Conservation (phyloP, 2,329 filamentous ascomycete species). For the Penicillium sumatraense region DNA sequence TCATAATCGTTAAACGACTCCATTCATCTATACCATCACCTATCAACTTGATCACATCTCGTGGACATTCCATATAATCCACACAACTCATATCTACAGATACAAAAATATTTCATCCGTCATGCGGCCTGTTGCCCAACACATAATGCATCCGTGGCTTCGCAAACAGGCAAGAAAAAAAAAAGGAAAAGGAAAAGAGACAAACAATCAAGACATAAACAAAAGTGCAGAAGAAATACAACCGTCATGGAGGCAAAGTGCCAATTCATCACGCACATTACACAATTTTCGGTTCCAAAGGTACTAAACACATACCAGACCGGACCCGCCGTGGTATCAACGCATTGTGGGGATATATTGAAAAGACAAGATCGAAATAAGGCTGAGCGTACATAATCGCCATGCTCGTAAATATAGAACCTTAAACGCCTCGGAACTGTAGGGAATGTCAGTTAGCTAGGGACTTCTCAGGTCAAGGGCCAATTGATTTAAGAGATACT, state of each 20-base stretch:
- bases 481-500: slow-evolving; percentile 55
- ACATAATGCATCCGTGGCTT: slow-evolving; percentile 1
- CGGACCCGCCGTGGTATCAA: slow-evolving; percentile 38
- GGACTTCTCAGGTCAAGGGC: no score
- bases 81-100: slow-evolving; percentile 12
- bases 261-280: slow-evolving; percentile 31
- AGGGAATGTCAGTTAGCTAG: slow-evolving; percentile 32
- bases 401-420: slow-evolving; percentile 11
- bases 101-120: background rate
- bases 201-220: background rate
- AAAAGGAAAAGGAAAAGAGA: background rate
- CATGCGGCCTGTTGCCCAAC: background rate
- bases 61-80: background rate
- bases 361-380: slow-evolving; percentile 20
- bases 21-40: slow-evolving; percentile 13
- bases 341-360: slow-evolving; percentile 25
- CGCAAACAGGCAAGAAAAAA: background rate
- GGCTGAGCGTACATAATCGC: slow-evolving; percentile 19
- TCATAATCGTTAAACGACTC: background rate
- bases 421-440: slow-evolving; percentile 58
- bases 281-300: slow-evolving; percentile 18
- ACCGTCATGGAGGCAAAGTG: background rate
- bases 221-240: background rate
- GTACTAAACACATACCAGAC: slow-evolving; percentile 22
- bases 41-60: background rate